Evolutionary conservation across 345 rosid species (phyloP).

Genomic region (Lumnitzera racemosa): DNA sequence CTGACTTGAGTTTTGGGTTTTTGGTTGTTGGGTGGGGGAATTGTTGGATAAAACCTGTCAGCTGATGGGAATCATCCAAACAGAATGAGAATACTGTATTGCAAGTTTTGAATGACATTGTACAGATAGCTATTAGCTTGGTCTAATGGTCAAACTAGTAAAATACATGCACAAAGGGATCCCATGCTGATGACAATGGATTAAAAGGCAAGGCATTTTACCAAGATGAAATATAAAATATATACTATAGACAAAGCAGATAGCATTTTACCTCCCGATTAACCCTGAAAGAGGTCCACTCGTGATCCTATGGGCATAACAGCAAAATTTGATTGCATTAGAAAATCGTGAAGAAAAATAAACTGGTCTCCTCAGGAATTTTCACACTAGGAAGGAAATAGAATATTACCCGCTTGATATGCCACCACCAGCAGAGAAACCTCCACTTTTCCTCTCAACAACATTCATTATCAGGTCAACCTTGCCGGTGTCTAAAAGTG

Average conservation of each 20-base stretch:
- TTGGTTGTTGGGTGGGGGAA: no score
- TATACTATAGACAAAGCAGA: conserved; percentile 8
- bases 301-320: conserved; percentile 56
- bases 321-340: conserved; percentile 8
- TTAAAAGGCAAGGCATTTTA: background rate
- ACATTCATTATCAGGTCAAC: conserved; percentile 91
- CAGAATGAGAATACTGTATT: no score
- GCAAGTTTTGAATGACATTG: no score
- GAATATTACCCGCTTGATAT: conserved; percentile 80
- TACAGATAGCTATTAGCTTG: no score
- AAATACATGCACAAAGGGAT: no score
- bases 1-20: no score
- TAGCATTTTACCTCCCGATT: conserved; percentile 65
- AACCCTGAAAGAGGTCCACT: conserved; percentile 91
- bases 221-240: conserved; percentile 1
- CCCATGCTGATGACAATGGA: no score
- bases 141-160: no score
- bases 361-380: background rate
- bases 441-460: conserved; percentile 95
- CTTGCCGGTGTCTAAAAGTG: conserved; percentile 55
- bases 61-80: no score
- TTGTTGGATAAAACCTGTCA: no score
- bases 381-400: background rate
- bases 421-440: conserved; percentile 94
- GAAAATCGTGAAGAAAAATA: background rate